Percentiles rank a stretch among this genome's conserved stretches.
phyloP scores from a whole-genome alignment of 75 land plant species.

The Selaginella moellendorffii region DNA sequence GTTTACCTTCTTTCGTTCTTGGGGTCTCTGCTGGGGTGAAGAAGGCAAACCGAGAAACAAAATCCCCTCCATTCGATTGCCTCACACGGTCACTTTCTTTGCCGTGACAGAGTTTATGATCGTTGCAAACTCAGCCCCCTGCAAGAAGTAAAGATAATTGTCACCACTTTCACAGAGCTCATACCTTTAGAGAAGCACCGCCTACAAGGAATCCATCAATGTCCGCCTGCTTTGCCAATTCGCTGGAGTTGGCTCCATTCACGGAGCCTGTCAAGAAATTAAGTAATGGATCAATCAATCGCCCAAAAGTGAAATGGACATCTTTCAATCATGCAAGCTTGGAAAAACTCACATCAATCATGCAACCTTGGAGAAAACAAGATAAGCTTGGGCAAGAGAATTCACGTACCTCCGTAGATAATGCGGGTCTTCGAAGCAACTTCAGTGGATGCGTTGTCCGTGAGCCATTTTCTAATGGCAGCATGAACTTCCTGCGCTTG shows the following conservation, averaged over 20 bases:
- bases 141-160: background rate
- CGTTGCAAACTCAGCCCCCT: conserved; percentile 77
- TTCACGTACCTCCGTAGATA: conserved; percentile 8
- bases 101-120: conserved; percentile 76
- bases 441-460: background rate
- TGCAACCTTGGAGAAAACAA: background rate
- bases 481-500: conserved; percentile 4
- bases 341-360: background rate
- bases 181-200: conserved; percentile 83
- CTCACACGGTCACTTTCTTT: conserved; percentile 70
- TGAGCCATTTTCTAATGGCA: background rate
- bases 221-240: conserved; percentile 9
- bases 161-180: background rate
- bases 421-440: conserved; percentile 2
- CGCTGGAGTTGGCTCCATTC: conserved; percentile 8
- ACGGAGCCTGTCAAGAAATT: background rate
- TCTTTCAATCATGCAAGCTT: background rate
- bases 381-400: too few species aligned
- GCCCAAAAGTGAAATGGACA: background rate
- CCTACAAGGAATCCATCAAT: conserved; percentile 32
- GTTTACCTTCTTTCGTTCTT: too few species aligned
- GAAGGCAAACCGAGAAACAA: background rate
- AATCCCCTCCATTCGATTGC: conserved; percentile 24
- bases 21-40: too few species aligned
- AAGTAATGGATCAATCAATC: background rate